A percentile compares a stretch with the other conserved stretches of the same genome.
These are phyloP conservation scores for Pirum gemmata DNA, from an alignment of 78 protist genomes.

Conservation along the genomic window DNA sequence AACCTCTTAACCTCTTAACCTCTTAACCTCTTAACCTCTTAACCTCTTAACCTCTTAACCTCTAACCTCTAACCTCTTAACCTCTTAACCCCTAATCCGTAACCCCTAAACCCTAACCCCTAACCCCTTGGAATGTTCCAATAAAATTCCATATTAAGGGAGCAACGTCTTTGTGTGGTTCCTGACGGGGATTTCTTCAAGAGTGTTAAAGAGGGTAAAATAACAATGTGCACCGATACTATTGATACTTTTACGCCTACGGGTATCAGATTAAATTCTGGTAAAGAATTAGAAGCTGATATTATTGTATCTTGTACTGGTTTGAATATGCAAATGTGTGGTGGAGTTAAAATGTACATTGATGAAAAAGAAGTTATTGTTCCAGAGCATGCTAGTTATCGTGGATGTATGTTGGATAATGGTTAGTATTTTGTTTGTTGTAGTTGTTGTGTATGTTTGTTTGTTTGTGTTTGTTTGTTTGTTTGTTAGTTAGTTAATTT, in stretches of 20 bases:
- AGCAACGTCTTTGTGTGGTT: slow-evolving; percentile 27
- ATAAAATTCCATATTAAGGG: not conserved
- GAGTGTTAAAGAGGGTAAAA: slow-evolving; percentile 8
- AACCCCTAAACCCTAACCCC: no score
- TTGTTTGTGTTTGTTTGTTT: not conserved
- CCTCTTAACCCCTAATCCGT: no score
- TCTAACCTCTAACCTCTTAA: no score
- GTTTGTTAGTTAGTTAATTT: no score
- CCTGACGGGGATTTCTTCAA: slow-evolving; percentile 18
- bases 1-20: no score
- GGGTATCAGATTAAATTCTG: not conserved
- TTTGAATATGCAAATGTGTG: not conserved
- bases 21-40: no score
- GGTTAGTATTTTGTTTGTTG: slow-evolving; percentile 5
- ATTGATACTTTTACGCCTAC: slow-evolving; percentile 20
- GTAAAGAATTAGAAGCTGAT: slow-evolving; percentile 10
- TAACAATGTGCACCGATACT: not conserved
- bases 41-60: no score
- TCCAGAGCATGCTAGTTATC: not conserved
- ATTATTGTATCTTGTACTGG: slow-evolving; percentile 11
- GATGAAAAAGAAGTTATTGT: not conserved
- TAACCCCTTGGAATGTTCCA: no score
- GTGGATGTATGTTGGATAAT: not conserved
- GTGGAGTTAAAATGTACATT: not conserved
- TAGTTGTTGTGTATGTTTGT: not conserved